phyloP scores from a whole-genome alignment of 2,329 filamentous ascomycete genomes.

The Ceratocystis smalleyi region DNA sequence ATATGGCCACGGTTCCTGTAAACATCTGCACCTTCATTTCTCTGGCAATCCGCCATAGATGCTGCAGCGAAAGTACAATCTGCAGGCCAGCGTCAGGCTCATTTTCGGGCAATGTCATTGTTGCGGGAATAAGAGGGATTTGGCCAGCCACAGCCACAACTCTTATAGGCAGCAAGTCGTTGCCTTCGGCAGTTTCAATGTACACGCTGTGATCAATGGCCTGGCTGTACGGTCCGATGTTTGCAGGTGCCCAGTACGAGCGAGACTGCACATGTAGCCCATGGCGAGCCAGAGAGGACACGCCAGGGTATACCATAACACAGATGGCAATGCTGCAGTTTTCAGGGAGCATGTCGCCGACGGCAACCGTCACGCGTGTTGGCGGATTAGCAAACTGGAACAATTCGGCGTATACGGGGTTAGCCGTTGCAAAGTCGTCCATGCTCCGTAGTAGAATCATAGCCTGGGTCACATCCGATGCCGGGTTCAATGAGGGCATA shows the following conservation, averaged over 20 bases:
- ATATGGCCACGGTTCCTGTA: conserved; percentile 60
- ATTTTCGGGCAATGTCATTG: conserved; percentile 46
- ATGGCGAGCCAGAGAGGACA: conserved; percentile 29
- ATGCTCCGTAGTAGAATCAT: conserved; percentile 63
- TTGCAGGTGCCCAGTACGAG: conserved; percentile 95
- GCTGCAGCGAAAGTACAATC: conserved; percentile 62
- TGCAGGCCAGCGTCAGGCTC: conserved; percentile 33
- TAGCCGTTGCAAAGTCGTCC: conserved; percentile 61
- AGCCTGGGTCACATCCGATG: conserved; percentile 36
- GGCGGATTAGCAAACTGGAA: conserved; percentile 72
- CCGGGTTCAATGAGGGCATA: conserved; percentile 21
- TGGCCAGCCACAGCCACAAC: conserved; percentile 66
- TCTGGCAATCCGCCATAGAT: conserved; percentile 68
- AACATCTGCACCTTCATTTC: conserved; percentile 60
- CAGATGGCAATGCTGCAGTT: conserved; percentile 46
- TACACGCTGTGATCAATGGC: conserved; percentile 43
- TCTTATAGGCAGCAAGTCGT: conserved; percentile 47
- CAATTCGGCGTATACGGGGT: conserved; percentile 56
- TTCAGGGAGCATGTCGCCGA: conserved; percentile 48
- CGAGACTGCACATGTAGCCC: conserved; percentile 79
- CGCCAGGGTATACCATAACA: conserved; percentile 27
- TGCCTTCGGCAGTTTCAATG: conserved; percentile 20
- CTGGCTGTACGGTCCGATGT: conserved; percentile 95
- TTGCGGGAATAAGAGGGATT: conserved; percentile 70
- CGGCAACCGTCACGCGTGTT: conserved; percentile 67